A percentile compares a stretch with the other conserved stretches of the same genome.
Conservation (phyloP, 805 yeast genomes). For the Wickerhamiella galacta region DNA sequence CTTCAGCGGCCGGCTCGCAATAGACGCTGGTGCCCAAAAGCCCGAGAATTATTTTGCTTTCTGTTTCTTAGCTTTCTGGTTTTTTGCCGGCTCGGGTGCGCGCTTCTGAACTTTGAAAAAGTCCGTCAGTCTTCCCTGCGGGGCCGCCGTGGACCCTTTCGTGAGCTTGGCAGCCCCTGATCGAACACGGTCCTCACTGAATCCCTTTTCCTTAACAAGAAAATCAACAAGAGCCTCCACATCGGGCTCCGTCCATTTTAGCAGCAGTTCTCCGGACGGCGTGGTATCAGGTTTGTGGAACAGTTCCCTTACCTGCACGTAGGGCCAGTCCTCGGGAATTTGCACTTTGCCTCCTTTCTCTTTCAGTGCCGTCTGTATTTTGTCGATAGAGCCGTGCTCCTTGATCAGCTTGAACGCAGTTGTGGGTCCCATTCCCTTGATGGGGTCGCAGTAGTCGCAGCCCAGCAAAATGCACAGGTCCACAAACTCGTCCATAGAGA, state of each 20-base stretch:
- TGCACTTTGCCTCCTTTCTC: conserved; percentile 45
- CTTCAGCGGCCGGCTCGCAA: too few species aligned
- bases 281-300: conserved; percentile 71
- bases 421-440: conserved; percentile 89
- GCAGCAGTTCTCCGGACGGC: conserved; percentile 39
- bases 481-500: conserved; percentile 57
- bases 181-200: conserved; percentile 79
- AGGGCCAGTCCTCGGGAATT: conserved; percentile 93
- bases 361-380: conserved; percentile 48
- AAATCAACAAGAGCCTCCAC: conserved; percentile 66
- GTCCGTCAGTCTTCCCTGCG: conserved; percentile 85
- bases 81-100: conserved; percentile 2
- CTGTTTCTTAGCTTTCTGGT: conserved; percentile 3
- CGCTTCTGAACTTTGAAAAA: conserved; percentile 47
- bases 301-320: conserved; percentile 66
- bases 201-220: conserved; percentile 77
- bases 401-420: conserved; percentile 79
- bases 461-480: conserved; percentile 89
- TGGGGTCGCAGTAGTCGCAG: conserved; percentile 93
- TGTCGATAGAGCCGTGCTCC: conserved; percentile 70
- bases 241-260: conserved; percentile 85
- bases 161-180: conserved; percentile 73
- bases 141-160: conserved; percentile 69
- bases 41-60: conserved; percentile 1
- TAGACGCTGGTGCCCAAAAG: too few species aligned